Percentiles rank a stretch among this genome's conserved stretches.
Conservation (phyloP, 2,329 filamentous ascomycete species). For the Aspergillus tanneri region DNA sequence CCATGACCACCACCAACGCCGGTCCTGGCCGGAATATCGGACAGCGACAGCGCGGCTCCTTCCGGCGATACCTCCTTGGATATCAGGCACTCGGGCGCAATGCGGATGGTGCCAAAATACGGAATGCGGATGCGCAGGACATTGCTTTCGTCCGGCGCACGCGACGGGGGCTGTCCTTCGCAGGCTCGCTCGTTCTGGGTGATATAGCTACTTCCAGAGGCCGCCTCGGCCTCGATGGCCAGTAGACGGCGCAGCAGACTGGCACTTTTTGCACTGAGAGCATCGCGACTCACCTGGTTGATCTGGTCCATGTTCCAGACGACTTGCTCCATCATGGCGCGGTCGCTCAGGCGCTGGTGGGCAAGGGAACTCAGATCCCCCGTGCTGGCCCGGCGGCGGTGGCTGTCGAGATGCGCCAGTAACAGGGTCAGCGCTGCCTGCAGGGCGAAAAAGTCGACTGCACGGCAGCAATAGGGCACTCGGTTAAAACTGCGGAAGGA, state of each 20-base stretch:
- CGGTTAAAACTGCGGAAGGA: slow-evolving; percentile 42
- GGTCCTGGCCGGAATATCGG: too few species aligned
- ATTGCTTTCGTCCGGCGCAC: slow-evolving; percentile 3
- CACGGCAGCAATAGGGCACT: slow-evolving; percentile 24
- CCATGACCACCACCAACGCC: too few species aligned
- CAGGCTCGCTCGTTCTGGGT: slow-evolving; percentile 2
- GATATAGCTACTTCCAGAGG: slow-evolving; percentile 1
- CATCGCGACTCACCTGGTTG: slow-evolving; percentile 29
- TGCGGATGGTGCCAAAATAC: slow-evolving; percentile 43
- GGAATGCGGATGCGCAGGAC: slow-evolving; percentile 45
- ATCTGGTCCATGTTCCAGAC: slow-evolving; percentile 38
- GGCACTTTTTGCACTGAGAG: slow-evolving; percentile 27
- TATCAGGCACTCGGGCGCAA: slow-evolving; percentile 23
- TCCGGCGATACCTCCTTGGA: background rate
- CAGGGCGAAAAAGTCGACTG: slow-evolving; percentile 28
- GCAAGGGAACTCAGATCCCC: slow-evolving; percentile 21
- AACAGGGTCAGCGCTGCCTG: slow-evolving; percentile 27
- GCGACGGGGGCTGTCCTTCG: background rate
- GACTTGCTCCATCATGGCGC: slow-evolving; percentile 41
- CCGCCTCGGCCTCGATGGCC: slow-evolving; percentile 18
- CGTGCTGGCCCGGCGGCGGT: slow-evolving; percentile 8
- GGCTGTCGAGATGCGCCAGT: slow-evolving; percentile 27
- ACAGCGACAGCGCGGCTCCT: too few species aligned
- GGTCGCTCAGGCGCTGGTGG: slow-evolving; percentile 44
- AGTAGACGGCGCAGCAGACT: slow-evolving; percentile 20